Evolutionary conservation across 345 rosid genomes (phyloP).

Genomic region (Ceriops tagal): DNA sequence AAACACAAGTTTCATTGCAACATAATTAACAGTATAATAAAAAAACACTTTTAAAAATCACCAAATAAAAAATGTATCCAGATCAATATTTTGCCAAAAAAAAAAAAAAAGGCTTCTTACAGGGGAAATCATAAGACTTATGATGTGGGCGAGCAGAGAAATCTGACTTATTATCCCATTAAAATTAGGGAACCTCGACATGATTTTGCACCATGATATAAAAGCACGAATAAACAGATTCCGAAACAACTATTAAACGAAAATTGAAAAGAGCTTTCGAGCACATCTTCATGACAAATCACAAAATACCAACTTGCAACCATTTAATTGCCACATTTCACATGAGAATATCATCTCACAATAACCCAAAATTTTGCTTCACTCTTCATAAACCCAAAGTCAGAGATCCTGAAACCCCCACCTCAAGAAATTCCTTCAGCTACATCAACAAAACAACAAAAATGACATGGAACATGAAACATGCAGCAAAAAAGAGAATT

Average conservation of each 20-base stretch:
- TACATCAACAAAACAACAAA: neutral
- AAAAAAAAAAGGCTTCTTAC: too few species aligned
- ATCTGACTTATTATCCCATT: neutral
- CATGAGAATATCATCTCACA: neutral
- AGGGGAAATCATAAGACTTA: too few species aligned
- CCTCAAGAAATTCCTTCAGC: neutral
- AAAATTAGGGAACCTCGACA: neutral
- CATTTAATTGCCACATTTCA: neutral
- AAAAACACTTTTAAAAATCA: conserved; percentile 15
- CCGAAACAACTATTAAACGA: neutral
- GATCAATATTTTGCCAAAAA: neutral
- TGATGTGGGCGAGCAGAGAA: neutral
- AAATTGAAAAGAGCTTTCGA: neutral
- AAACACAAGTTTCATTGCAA: conserved; percentile 26
- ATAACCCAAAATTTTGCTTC: too few species aligned
- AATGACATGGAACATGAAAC: neutral
- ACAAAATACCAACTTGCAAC: neutral
- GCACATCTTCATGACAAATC: too few species aligned
- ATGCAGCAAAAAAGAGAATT: neutral
- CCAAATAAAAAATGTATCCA: conserved; percentile 14
- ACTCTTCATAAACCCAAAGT: neutral
- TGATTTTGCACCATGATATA: neutral
- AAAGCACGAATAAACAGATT: neutral
- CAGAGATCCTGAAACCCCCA: neutral
- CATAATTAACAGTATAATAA: conserved; percentile 17